Conservation (phyloP, 176 grass and related monocot genomes). For the Tillandsia fasciculata region DNA sequence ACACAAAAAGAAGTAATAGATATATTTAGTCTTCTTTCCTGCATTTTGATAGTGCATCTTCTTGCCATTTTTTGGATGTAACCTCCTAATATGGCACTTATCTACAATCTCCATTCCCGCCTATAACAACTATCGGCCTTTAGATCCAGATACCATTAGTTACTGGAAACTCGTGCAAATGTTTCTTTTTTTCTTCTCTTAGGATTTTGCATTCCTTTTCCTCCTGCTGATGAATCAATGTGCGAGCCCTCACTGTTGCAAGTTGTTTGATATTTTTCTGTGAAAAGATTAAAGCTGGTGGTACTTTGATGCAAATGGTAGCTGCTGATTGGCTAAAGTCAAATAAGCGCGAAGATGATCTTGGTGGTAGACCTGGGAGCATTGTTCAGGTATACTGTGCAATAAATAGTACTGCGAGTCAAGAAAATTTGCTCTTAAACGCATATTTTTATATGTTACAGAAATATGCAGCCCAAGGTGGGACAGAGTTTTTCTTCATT, state of each 20-base stretch:
- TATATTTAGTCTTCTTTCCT: too few species aligned
- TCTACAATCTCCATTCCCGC: too few species aligned
- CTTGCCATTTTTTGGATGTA: too few species aligned
- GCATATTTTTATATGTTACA: constrained; percentile 6
- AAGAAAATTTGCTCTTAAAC: constrained; percentile 5
- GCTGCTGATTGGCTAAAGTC: constrained; percentile 27
- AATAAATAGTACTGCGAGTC: constrained; percentile 4
- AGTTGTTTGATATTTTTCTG: neutral
- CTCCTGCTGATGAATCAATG: too few species aligned
- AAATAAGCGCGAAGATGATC: constrained; percentile 26
- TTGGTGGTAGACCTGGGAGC: constrained; percentile 10
- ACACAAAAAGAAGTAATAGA: too few species aligned
- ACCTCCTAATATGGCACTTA: too few species aligned
- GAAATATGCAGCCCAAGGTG: constrained; percentile 21
- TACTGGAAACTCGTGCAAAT: too few species aligned
- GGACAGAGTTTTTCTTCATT: constrained; percentile 24
- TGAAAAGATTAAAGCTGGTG: constrained; percentile 11
- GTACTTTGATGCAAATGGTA: constrained; percentile 27
- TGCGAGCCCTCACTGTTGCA: neutral
- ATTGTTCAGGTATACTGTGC: constrained; percentile 13
- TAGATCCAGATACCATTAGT: neutral
- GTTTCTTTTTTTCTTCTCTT: too few species aligned
- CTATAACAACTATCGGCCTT: too few species aligned
- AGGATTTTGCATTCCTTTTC: too few species aligned
- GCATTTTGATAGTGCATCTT: too few species aligned